Evolutionary conservation across 345 rosid genomes (phyloP), one percentile per base, ranked within the genome.

Genomic region (Brassica incana): DNA sequence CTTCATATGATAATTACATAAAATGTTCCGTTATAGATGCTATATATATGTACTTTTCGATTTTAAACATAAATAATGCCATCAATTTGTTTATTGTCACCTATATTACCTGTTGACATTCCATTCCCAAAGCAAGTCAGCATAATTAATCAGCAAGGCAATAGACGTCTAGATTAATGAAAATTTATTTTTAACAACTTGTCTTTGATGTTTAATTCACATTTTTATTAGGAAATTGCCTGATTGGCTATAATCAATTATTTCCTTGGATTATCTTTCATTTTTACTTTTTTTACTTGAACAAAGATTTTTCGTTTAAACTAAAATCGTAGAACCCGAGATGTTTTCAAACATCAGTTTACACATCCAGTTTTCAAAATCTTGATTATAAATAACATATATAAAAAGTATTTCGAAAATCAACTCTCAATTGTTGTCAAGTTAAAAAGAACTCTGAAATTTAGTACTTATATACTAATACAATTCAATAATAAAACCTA

Each of bases 1-100:
- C 11, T 45, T 27, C 23, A 67, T 58, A 72, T 59, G 18, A 30
- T 72, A 66, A 66, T 52, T 52, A 52, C 58, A 52, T n/a, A 52
- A 52, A 52, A n/a, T 52, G 4, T 32, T 1, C 56, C 30, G 15
- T 45, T 20, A 11, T 73, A 60, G 25, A 1, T 61, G 27, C 25
- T 23, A 68, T 27, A 48, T 45, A 1, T 20, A 11, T 7, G 59
- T 69, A n/a, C 60, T 14, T 45, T 12, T 25, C n/a, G 16, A 16
- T 48, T 69, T 48, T 0, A 7, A 25, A 43, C 33, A 12, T 58
- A 29, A 48, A 27, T 2, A 68, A 27, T 69, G 35, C 6, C 36
- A 50, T 50, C n/a, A 52, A n/a, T 52, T 50, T 52, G 16, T 52
- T 52, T 15, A n/a, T 52, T 52, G 6, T 5, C 58, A n/a, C 8